Conservation (phyloP, 2,329 filamentous ascomycete genomes). For the Rugonectria rugulosa region DNA sequence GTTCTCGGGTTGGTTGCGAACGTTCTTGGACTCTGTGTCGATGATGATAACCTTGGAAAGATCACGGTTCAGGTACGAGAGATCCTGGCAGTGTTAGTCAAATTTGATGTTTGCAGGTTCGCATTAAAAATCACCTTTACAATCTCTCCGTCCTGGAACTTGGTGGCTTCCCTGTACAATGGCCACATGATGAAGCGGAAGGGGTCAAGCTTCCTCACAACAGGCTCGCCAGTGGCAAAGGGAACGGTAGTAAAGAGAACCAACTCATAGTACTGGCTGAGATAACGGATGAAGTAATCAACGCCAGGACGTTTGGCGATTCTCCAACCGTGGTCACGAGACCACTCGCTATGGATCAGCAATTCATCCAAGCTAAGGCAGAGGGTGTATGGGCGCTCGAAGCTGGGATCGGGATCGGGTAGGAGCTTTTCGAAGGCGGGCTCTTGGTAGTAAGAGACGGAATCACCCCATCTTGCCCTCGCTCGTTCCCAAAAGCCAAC, state of each 20-base stretch:
- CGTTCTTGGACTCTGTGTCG: conserved; percentile 84
- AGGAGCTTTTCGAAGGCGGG: conserved; percentile 94
- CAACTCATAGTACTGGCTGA: conserved; percentile 97
- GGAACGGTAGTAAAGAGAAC: conserved; percentile 94
- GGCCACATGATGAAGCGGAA: conserved; percentile 96
- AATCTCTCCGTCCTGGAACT: conserved; percentile 94
- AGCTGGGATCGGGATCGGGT: conserved; percentile 79
- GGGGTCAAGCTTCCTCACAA: conserved; percentile 92
- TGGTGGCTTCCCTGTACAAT: conserved; percentile 93
- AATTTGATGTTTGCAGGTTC: neutral
- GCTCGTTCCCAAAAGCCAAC: conserved; percentile 82
- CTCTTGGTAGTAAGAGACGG: conserved; percentile 93
- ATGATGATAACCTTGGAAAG: conserved; percentile 94
- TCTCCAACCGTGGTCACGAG: conserved; percentile 91
- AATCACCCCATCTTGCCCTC: conserved; percentile 75
- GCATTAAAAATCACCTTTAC: conserved; percentile 75
- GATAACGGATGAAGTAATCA: conserved; percentile 96
- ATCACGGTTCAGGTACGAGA: conserved; percentile 97
- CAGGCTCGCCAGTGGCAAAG: conserved; percentile 81
- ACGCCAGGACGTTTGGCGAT: conserved; percentile 93
- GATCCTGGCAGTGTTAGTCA: conserved; percentile 66
- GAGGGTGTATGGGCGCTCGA: conserved; percentile 88
- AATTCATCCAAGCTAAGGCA: conserved; percentile 94
- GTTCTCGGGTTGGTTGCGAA: conserved; percentile 93
- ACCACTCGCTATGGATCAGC: conserved; percentile 94